Evolutionary conservation across 768 basidiomycete genomes (phyloP).

Genomic region (Tricholoma sp.): DNA sequence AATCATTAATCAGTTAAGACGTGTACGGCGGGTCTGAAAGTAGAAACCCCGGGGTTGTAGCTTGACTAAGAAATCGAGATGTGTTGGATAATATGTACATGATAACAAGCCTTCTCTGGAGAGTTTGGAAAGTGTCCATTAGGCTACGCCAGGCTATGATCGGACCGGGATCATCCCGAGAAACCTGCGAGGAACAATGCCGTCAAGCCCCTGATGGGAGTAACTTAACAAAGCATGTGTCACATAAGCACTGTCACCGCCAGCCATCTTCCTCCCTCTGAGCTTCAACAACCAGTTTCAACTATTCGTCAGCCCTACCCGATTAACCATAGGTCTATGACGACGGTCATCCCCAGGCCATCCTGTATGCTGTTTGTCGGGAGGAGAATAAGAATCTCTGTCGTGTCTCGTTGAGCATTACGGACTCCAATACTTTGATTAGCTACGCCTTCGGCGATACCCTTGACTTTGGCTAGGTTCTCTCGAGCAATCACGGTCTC

Average conservation of each 20-base stretch:
- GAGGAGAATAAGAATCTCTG: not conserved
- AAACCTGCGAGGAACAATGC: not conserved
- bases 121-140: no score
- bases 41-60: no score
- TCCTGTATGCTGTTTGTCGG: not conserved
- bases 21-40: no score
- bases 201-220: no score
- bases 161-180: not conserved
- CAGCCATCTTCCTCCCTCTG: not conserved
- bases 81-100: no score
- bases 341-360: not conserved
- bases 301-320: not conserved
- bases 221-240: not conserved
- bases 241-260: not conserved
- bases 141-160: not conserved
- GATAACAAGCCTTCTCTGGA: no score
- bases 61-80: no score
- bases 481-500: not conserved
- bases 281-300: not conserved
- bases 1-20: no score
- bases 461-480: not conserved
- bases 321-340: not conserved
- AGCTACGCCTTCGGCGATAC: not conserved
- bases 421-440: not conserved
- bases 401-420: not conserved